Evolutionary conservation across 2,329 filamentous ascomycete genomes (phyloP).

Genomic region (Fusarium compactum): DNA sequence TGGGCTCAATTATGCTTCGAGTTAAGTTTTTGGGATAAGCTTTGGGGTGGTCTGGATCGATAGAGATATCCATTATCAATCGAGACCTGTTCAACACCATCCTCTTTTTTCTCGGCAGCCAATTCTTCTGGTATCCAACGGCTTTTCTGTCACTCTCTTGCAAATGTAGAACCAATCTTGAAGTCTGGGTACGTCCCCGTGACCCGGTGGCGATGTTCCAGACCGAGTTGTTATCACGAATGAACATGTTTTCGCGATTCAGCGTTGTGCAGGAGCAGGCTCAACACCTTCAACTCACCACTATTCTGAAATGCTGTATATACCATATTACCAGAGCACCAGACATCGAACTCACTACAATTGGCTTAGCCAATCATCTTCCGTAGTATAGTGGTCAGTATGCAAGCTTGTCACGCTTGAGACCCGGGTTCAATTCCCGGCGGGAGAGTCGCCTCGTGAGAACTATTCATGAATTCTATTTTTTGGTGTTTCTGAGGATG

Average conservation of each 20-base stretch:
- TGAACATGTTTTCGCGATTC: background rate
- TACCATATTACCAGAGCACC: background rate
- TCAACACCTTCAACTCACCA: background rate
- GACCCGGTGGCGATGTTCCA: background rate
- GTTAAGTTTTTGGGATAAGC: background rate
- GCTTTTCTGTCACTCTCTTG: background rate
- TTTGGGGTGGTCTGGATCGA: background rate
- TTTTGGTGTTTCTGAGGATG: slow-evolving; percentile 29
- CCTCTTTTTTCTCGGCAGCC: background rate
- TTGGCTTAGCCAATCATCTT: slow-evolving; percentile 37
- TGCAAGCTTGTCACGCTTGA: slow-evolving; percentile 50
- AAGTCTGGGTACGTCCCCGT: background rate
- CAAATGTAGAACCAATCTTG: background rate
- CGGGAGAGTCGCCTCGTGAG: slow-evolving; percentile 44
- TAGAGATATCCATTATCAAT: background rate
- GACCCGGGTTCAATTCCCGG: slow-evolving; percentile 49
- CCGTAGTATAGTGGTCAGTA: slow-evolving; percentile 53
- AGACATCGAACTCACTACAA: background rate
- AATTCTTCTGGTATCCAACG: background rate
- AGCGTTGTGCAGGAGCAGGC: background rate
- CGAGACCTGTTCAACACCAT: background rate
- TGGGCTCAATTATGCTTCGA: background rate
- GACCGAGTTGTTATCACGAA: background rate
- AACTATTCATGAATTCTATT: slow-evolving; percentile 3
- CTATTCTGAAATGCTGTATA: background rate